Percentiles rank a stretch among this genome's conserved stretches.
Conservation (phyloP, 495 filamentous ascomycete genomes). For the Lophiotrema nucula region DNA sequence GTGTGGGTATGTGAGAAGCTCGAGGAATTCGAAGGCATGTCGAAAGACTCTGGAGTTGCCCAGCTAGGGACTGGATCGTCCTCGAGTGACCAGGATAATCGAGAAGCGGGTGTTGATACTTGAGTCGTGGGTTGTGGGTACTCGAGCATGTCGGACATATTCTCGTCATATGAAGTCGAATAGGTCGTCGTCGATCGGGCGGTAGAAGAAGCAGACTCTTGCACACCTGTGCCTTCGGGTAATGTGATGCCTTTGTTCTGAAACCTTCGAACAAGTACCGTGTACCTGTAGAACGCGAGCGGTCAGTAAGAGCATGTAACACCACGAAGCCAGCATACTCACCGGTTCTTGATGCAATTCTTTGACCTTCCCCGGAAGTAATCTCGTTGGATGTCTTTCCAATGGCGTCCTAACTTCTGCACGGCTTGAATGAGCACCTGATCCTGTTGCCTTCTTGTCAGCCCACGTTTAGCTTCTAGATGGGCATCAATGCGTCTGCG, state of each 20-base stretch:
- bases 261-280: slow-evolving; percentile 23
- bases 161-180: slow-evolving; percentile 19
- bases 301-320: too few relatives aligned
- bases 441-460: slow-evolving; percentile 32
- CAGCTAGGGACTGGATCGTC: slow-evolving; percentile 11
- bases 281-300: slow-evolving; percentile 8
- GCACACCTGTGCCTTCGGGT: too few relatives aligned
- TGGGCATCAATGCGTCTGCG: not conserved
- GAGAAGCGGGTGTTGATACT: slow-evolving; percentile 22
- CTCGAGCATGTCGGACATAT: slow-evolving; percentile 9
- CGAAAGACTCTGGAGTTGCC: slow-evolving; percentile 11
- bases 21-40: not conserved
- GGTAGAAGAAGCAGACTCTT: too few relatives aligned
- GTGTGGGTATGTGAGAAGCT: slow-evolving; percentile 1
- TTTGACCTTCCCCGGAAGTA: slow-evolving; percentile 43
- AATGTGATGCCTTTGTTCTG: slow-evolving; percentile 28
- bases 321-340: too few relatives aligned
- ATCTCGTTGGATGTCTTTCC: slow-evolving; percentile 44
- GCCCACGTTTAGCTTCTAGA: not conserved
- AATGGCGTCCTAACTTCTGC: slow-evolving; percentile 40
- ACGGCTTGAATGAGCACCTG: slow-evolving; percentile 41
- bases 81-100: slow-evolving; percentile 14
- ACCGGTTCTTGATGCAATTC: slow-evolving; percentile 34
- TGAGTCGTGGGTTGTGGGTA: slow-evolving; percentile 12
- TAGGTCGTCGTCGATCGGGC: not conserved